These are phyloP conservation scores for Nemania sp. DNA, from an alignment of 2,329 filamentous ascomycete species.

Conservation along the genomic window DNA sequence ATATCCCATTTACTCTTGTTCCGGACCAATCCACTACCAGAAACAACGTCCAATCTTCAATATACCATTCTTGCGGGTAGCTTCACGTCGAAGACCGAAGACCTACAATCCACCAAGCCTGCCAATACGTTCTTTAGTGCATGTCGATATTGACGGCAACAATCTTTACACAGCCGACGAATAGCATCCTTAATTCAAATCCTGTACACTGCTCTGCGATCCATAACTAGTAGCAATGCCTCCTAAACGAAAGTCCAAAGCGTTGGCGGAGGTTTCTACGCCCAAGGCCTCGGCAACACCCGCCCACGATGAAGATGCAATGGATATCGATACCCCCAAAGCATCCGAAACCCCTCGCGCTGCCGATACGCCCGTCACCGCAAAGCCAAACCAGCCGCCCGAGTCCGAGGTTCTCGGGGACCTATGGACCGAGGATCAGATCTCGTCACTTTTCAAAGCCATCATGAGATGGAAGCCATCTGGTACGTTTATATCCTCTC, in stretches of 20 bases:
- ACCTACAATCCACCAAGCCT: not conserved
- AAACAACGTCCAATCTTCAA: not conserved
- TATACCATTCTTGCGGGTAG: not conserved
- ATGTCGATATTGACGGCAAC: not conserved
- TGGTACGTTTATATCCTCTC: constrained; percentile 66
- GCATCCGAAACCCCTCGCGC: constrained; percentile 63
- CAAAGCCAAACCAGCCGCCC: constrained; percentile 54
- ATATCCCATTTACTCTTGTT: constrained; percentile 8
- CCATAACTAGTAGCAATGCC: constrained; percentile 64
- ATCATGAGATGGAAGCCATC: constrained; percentile 98
- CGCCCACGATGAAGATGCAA: constrained; percentile 68
- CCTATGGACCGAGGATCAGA: constrained; percentile 95
- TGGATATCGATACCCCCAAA: constrained; percentile 69
- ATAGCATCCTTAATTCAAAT: not conserved
- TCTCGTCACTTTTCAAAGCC: constrained; percentile 90
- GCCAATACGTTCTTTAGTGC: not conserved
- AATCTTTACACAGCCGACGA: not conserved
- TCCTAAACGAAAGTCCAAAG: constrained; percentile 75
- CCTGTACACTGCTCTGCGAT: not conserved
- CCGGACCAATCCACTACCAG: not conserved
- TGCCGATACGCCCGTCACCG: constrained; percentile 53
- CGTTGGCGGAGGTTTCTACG: constrained; percentile 67
- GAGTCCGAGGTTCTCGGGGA: constrained; percentile 65
- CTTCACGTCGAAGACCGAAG: too few species aligned
- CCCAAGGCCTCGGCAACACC: constrained; percentile 60